A percentile compares a stretch with the other conserved stretches of the same genome.
phyloP scores from a whole-genome alignment of 352 stramenopile species.

The Pythium aquatile region DNA sequence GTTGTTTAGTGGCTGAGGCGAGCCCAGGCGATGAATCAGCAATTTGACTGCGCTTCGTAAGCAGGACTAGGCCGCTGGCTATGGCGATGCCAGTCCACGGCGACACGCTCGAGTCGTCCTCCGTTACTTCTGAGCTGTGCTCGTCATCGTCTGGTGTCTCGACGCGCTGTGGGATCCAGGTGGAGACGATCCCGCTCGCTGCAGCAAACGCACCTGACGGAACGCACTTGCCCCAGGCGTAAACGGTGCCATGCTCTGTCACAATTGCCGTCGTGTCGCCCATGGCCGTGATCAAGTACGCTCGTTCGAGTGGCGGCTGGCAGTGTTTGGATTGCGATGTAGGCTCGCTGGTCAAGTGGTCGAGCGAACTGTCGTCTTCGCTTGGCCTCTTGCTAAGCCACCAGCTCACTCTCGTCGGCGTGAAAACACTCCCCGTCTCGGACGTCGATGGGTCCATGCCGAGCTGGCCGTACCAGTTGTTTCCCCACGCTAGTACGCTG shows the following conservation, averaged over 20 bases:
- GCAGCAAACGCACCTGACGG: not conserved
- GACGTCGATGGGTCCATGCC: slow-evolving; percentile 37
- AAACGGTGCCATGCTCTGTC: slow-evolving; percentile 26
- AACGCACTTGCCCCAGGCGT: slow-evolving; percentile 30
- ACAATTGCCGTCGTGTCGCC: slow-evolving; percentile 31
- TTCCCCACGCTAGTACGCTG: slow-evolving; percentile 51
- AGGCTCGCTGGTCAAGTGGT: not conserved
- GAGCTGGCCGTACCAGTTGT: slow-evolving; percentile 74
- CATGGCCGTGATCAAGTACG: slow-evolving; percentile 25
- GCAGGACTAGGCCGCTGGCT: slow-evolving; percentile 43
- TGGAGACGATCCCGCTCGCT: slow-evolving; percentile 17
- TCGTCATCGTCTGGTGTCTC: slow-evolving; percentile 6
- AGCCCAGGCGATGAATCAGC: not conserved
- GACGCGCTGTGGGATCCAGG: slow-evolving; percentile 18
- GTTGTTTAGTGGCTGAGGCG: not conserved
- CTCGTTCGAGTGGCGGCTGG: not conserved
- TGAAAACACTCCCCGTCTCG: slow-evolving; percentile 22
- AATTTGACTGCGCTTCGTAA: slow-evolving; percentile 16
- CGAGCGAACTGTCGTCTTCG: not conserved
- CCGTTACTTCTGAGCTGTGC: not conserved
- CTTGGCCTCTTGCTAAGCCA: not conserved
- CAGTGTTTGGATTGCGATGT: not conserved
- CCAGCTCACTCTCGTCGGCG: slow-evolving; percentile 25
- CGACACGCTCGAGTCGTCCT: not conserved
- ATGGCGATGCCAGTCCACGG: slow-evolving; percentile 46